phyloP scores from a whole-genome alignment of 2,329 filamentous ascomycete species.

The Aspergillus sp. region DNA sequence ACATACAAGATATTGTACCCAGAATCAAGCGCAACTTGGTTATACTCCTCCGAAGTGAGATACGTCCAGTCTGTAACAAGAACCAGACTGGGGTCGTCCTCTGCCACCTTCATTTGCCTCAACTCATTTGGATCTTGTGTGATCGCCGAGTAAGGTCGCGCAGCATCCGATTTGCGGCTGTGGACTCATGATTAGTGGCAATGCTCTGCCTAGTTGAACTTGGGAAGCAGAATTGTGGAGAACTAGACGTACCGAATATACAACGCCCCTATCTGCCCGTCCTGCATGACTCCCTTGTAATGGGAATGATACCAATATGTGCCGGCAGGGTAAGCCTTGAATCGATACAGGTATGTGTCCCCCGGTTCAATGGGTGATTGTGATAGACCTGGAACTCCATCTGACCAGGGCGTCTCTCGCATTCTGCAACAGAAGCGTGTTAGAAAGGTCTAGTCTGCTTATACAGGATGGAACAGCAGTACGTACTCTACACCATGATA shows the following conservation, averaged over 20 bases:
- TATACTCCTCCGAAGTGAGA: slow-evolving; percentile 50
- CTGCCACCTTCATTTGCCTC: slow-evolving; percentile 51
- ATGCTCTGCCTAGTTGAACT: not conserved
- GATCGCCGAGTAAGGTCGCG: slow-evolving; percentile 54
- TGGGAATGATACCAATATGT: slow-evolving; percentile 60
- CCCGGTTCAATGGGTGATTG: slow-evolving; percentile 55
- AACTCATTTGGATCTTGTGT: slow-evolving; percentile 39
- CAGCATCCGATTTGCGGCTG: slow-evolving; percentile 29
- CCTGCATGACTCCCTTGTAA: slow-evolving; percentile 55
- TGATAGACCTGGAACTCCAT: slow-evolving; percentile 58
- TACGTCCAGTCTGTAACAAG: slow-evolving; percentile 59
- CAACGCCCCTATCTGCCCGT: slow-evolving; percentile 57
- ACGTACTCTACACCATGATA: slow-evolving; percentile 41
- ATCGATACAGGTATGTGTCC: slow-evolving; percentile 52
- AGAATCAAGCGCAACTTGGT: slow-evolving; percentile 25
- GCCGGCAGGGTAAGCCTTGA: slow-evolving; percentile 55
- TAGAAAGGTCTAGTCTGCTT: not conserved
- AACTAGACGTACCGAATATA: slow-evolving; percentile 23
- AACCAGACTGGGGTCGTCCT: slow-evolving; percentile 47
- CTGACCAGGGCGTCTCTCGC: slow-evolving; percentile 56
- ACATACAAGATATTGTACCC: slow-evolving; percentile 24
- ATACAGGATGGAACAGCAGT: not conserved
- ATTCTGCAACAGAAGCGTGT: slow-evolving; percentile 32
- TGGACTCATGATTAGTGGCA: slow-evolving; percentile 10
- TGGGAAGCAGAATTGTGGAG: not conserved